Evolutionary conservation across 1,284 basidiomycete species (phyloP).

Genomic region (Tilletia indica): DNA sequence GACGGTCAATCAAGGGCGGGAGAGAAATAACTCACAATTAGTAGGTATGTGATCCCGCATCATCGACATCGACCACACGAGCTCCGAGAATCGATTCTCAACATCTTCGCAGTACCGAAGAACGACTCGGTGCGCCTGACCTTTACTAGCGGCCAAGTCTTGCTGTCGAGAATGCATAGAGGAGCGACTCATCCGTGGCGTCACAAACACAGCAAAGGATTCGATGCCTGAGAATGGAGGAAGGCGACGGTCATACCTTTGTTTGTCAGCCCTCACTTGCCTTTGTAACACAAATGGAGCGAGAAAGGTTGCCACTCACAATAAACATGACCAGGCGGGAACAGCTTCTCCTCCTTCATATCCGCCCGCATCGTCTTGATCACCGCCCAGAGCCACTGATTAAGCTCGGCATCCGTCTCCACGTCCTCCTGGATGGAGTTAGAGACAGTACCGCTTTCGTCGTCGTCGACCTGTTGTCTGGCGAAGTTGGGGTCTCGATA

Average conservation of each 20-base stretch:
- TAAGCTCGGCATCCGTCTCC: slow-evolving; percentile 25
- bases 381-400: slow-evolving; percentile 47
- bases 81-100: slow-evolving; percentile 60
- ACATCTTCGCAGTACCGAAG: slow-evolving; percentile 59
- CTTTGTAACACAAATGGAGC: too few relatives aligned
- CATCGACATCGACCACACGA: slow-evolving; percentile 55
- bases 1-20: background rate
- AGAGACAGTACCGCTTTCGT: slow-evolving; percentile 58
- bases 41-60: slow-evolving; percentile 46
- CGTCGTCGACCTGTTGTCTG: slow-evolving; percentile 59
- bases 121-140: slow-evolving; percentile 58
- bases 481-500: slow-evolving; percentile 47
- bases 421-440: slow-evolving; percentile 53
- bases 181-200: slow-evolving; percentile 26
- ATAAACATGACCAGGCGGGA: slow-evolving; percentile 47
- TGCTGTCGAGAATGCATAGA: slow-evolving; percentile 20
- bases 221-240: slow-evolving; percentile 28
- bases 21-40: slow-evolving; percentile 30
- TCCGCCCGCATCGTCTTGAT: slow-evolving; percentile 51
- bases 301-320: slow-evolving; percentile 16
- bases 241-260: background rate
- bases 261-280: background rate
- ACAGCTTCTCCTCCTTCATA: slow-evolving; percentile 41
- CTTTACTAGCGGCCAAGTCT: slow-evolving; percentile 16
- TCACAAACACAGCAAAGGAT: slow-evolving; percentile 43